phyloP scores from a whole-genome alignment of 2,329 filamentous ascomycete genomes.

The Dactylonectria estremocensis region DNA sequence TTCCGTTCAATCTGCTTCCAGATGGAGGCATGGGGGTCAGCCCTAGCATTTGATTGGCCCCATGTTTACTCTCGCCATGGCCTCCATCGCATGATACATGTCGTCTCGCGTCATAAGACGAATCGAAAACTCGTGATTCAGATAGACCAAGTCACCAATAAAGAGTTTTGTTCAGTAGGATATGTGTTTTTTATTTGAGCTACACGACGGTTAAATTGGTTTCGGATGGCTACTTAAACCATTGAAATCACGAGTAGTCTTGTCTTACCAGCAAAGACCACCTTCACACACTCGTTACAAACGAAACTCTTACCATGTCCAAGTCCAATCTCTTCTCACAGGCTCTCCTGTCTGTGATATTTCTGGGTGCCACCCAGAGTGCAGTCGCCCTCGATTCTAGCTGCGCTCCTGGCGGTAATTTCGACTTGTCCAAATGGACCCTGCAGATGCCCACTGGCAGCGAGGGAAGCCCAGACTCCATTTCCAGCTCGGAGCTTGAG shows the following conservation, averaged over 20 bases:
- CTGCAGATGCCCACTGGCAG: conserved; percentile 58
- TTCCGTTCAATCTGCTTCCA: background rate
- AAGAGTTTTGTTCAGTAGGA: background rate
- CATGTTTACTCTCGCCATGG: background rate
- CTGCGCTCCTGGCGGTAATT: conserved; percentile 45
- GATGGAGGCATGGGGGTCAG: background rate
- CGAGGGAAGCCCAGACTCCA: conserved; percentile 31
- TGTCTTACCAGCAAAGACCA: background rate
- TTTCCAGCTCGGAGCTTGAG: conserved; percentile 50
- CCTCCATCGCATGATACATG: background rate
- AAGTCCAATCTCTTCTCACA: background rate
- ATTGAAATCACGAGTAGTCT: background rate
- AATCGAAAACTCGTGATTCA: background rate
- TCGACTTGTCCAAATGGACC: conserved; percentile 52
- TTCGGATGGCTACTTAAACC: background rate
- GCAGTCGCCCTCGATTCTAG: conserved; percentile 2
- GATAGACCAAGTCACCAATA: background rate
- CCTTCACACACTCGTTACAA: background rate
- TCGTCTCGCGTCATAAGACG: background rate
- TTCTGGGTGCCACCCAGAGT: background rate
- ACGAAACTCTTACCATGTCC: background rate
- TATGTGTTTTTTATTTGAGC: background rate
- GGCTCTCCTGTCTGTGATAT: background rate
- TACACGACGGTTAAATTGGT: background rate
- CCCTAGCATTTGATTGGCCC: background rate